Percentiles rank a stretch among this genome's conserved stretches.
Conservation (phyloP, 1,284 basidiomycete genomes). For the Rhodotorula sp. region DNA sequence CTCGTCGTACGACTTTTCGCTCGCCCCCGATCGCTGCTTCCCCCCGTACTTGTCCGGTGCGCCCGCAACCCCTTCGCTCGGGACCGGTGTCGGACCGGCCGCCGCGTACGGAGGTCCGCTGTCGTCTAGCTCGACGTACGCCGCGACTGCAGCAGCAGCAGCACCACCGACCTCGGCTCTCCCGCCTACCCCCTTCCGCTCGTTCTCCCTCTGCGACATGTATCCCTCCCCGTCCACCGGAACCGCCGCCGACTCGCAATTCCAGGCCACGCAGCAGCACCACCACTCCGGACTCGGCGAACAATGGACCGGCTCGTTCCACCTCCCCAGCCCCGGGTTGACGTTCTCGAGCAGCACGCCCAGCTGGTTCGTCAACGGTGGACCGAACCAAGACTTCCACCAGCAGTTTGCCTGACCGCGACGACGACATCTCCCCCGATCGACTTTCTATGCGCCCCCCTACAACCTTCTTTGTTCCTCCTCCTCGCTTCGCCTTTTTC, state of each 20-base stretch:
- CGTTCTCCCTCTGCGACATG: conserved; percentile 2
- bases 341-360: conserved; percentile 27
- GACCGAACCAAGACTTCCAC: conserved; percentile 8
- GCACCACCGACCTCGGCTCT: not conserved
- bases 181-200: conserved; percentile 5
- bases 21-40: conserved; percentile 2
- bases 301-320: conserved; percentile 16
- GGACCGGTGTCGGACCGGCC: too few species aligned
- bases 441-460: too few species aligned
- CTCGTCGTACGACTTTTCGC: conserved; percentile 14
- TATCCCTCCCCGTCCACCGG: not conserved
- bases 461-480: too few species aligned
- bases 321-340: conserved; percentile 22
- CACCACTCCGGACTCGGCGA: too few species aligned
- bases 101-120: too few species aligned
- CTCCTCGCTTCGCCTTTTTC: too few species aligned
- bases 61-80: not conserved
- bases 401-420: conserved; percentile 4
- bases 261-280: not conserved
- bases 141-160: too few species aligned
- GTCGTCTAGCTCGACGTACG: not conserved
- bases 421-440: too few species aligned
- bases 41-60: conserved; percentile 11
- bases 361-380: conserved; percentile 1
- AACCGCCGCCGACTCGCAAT: not conserved